Evolutionary conservation across 2,329 filamentous ascomycete genomes (phyloP).

Genomic region (Clarireedia monteithiana): DNA sequence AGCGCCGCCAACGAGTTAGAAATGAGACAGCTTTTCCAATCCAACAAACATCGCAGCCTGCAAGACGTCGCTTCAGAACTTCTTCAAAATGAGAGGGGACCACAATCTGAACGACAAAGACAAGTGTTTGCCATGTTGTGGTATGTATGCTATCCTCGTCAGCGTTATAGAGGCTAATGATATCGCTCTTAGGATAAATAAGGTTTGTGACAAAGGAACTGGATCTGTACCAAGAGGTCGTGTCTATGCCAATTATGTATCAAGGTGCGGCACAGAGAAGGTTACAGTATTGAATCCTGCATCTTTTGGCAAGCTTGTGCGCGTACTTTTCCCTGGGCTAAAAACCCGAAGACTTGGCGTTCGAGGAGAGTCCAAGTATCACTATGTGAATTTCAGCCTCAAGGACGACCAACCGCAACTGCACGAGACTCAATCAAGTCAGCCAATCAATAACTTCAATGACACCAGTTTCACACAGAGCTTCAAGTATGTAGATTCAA

Average conservation of each 20-base stretch:
- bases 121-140: constrained; percentile 87
- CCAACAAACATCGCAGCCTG: constrained; percentile 59
- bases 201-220: constrained; percentile 65
- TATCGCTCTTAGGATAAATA: constrained; percentile 53
- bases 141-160: constrained; percentile 39
- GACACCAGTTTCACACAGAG: constrained; percentile 42
- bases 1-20: constrained; percentile 77
- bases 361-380: constrained; percentile 95
- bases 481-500: constrained; percentile 38
- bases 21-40: constrained; percentile 66
- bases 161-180: constrained; percentile 8
- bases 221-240: constrained; percentile 85
- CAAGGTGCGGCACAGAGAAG: constrained; percentile 82
- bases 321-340: constrained; percentile 90
- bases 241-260: constrained; percentile 93
- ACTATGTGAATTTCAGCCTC: constrained; percentile 69
- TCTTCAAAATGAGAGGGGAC: constrained; percentile 70
- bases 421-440: constrained; percentile 35
- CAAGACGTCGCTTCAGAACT: constrained; percentile 69
- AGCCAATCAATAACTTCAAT: constrained; percentile 41
- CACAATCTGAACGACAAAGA: constrained; percentile 74
- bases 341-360: constrained; percentile 89
- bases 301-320: constrained; percentile 94
- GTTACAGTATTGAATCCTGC: constrained; percentile 94
- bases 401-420: constrained; percentile 41